Evolutionary conservation across 306 rosid species (phyloP).

Genomic region (Astragalus glycyphyllos): DNA sequence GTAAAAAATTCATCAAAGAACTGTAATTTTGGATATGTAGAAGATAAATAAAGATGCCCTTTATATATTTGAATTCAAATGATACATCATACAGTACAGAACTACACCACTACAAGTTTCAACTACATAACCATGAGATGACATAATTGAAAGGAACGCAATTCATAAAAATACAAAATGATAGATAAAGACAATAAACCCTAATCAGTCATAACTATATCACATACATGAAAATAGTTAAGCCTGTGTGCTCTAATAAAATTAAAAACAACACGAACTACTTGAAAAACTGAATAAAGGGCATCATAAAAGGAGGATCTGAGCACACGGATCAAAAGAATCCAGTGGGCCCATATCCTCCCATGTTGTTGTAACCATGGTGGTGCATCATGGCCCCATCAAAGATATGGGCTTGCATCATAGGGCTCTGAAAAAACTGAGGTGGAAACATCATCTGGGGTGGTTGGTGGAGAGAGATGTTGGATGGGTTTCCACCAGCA

Average conservation of each 20-base stretch:
- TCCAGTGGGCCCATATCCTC: neutral
- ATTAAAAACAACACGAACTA: neutral
- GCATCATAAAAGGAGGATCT: neutral
- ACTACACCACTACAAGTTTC: too few species aligned
- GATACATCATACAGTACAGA: too few species aligned
- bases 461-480: neutral
- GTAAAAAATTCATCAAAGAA: neutral
- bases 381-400: too few species aligned
- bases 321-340: constrained; percentile 4
- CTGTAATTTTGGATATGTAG: neutral
- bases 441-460: neutral
- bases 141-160: neutral
- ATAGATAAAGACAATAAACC: neutral
- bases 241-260: neutral
- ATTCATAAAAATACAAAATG: neutral
- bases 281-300: neutral
- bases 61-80: neutral
- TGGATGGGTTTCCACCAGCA: neutral
- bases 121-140: neutral
- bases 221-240: constrained; percentile 8
- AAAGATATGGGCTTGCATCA: neutral
- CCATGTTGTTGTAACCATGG: constrained; percentile 21
- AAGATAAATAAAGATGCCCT: constrained; percentile 19
- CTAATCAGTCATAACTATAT: neutral
- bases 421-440: neutral